Evolutionary conservation across 1,284 basidiomycete species (phyloP).

Genomic region (Somion occarium): DNA sequence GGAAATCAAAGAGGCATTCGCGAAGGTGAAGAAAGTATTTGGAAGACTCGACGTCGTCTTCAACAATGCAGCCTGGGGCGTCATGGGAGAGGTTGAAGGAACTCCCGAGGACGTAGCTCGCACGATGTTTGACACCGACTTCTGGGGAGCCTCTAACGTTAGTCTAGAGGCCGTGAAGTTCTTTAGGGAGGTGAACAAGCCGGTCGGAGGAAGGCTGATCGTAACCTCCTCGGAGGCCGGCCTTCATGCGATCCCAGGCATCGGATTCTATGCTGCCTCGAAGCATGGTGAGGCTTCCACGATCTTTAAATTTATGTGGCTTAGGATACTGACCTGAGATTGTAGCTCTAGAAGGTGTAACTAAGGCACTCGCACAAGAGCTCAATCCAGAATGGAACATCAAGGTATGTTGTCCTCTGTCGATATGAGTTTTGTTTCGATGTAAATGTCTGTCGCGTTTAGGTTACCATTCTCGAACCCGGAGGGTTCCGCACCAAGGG

Average conservation of each 20-base stretch:
- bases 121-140: conserved; percentile 30
- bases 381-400: conserved; percentile 38
- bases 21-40: conserved; percentile 27
- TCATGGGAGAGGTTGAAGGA: conserved; percentile 31
- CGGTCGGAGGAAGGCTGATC: conserved; percentile 29
- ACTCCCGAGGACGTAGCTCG: conserved; percentile 27
- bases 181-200: conserved; percentile 33
- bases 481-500: conserved; percentile 6
- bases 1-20: conserved; percentile 31
- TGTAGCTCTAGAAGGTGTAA: conserved; percentile 29
- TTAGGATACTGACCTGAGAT: background rate
- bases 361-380: conserved; percentile 28
- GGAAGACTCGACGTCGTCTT: conserved; percentile 40
- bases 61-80: conserved; percentile 34
- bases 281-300: conserved; percentile 8
- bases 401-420: conserved; percentile 21
- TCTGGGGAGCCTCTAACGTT: conserved; percentile 33
- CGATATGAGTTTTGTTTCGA: conserved; percentile 11
- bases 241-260: conserved; percentile 16
- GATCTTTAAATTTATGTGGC: background rate
- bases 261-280: conserved; percentile 28
- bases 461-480: conserved; percentile 9
- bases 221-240: conserved; percentile 27
- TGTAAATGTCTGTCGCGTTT: background rate
- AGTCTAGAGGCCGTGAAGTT: conserved; percentile 28